Conservation (phyloP, 129 eudicot species). For the Ambrosia trifida region DNA sequence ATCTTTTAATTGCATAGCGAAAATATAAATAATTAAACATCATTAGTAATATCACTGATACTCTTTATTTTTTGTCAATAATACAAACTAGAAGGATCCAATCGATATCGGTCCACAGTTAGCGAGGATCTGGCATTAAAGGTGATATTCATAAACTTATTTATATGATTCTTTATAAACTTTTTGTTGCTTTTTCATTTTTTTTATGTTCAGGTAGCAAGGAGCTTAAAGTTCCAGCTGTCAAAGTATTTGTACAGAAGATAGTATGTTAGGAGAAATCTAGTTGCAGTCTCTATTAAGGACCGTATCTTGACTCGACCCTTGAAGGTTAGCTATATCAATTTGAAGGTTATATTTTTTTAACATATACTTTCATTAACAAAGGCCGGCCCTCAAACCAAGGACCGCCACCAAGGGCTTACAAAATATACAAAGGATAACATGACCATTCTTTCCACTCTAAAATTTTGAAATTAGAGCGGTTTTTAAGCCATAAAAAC, state of each 20-base stretch:
- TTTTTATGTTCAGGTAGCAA: constrained; percentile 68
- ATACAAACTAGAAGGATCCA: constrained; percentile 84
- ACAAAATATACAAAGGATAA: no score
- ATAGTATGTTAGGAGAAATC: constrained; percentile 25
- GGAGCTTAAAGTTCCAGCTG: constrained; percentile 90
- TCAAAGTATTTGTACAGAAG: constrained; percentile 79
- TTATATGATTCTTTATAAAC: neutral
- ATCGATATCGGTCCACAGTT: constrained; percentile 75
- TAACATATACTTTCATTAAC: no score
- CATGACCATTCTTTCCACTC: no score
- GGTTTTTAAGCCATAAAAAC: no score
- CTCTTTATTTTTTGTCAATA: no score
- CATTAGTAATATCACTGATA: no score
- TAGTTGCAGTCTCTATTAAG: constrained; percentile 6
- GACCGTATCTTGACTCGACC: neutral
- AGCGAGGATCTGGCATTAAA: constrained; percentile 78
- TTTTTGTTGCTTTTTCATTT: neutral
- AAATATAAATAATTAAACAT: no score
- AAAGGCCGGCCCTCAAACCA: no score
- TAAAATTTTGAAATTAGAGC: no score
- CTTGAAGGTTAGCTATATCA: constrained; percentile 25
- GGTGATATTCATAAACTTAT: constrained; percentile 37
- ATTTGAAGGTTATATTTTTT: no score
- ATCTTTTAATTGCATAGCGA: no score
- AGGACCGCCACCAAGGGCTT: no score